Conservation (phyloP, 352 stramenopile genomes). For the Aphanomyces astaci region DNA sequence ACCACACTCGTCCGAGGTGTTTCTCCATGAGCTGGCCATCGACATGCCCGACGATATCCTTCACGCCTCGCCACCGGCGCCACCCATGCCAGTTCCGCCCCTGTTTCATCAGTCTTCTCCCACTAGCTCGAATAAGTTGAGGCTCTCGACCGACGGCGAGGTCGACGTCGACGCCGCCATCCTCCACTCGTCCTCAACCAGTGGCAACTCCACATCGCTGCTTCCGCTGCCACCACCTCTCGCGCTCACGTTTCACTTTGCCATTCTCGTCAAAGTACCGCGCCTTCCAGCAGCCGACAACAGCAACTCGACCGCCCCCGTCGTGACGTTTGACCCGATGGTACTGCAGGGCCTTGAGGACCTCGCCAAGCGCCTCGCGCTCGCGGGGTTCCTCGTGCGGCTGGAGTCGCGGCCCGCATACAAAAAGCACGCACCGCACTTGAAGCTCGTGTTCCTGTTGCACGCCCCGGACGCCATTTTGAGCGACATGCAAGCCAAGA, state of each 20-base stretch:
- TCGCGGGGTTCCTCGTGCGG: conserved; percentile 9
- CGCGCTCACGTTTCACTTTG: conserved; percentile 17
- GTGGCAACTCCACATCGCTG: background rate
- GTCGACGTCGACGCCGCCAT: background rate
- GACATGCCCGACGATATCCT: too few species aligned
- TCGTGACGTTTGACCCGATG: background rate
- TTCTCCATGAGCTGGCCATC: too few species aligned
- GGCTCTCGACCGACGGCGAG: background rate
- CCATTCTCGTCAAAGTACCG: conserved; percentile 14
- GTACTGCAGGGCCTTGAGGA: background rate
- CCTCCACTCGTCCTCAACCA: background rate
- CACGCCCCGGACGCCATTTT: conserved; percentile 16
- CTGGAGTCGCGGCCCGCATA: conserved; percentile 7
- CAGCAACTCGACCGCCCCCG: background rate
- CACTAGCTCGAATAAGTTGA: background rate
- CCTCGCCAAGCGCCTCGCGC: background rate
- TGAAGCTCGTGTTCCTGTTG: conserved; percentile 21
- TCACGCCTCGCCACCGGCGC: too few species aligned
- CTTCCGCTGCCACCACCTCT: background rate
- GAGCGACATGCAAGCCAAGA: background rate
- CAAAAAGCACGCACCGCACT: conserved; percentile 10
- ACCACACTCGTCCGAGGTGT: too few species aligned
- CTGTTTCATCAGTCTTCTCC: background rate
- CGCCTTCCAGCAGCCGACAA: background rate
- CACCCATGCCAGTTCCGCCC: too few species aligned